Percentiles rank a stretch among this genome's conserved stretches.
Evolutionary conservation across 345 rosid species (phyloP).

Genomic region (Populus pruinosa): DNA sequence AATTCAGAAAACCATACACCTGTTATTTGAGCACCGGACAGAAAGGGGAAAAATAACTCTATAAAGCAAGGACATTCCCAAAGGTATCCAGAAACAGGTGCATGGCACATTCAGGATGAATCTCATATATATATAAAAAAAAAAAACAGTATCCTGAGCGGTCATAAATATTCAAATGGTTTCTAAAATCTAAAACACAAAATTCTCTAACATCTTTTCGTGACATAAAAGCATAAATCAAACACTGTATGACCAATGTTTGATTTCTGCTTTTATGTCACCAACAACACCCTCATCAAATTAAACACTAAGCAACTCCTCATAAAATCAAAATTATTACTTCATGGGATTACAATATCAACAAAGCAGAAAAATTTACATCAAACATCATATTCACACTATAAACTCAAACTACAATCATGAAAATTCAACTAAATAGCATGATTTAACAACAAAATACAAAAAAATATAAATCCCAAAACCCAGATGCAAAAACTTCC

Average conservation of each 20-base stretch:
- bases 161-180: background rate
- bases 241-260: background rate
- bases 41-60: background rate
- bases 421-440: background rate
- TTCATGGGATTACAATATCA: background rate
- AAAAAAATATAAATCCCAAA: background rate
- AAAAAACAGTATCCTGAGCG: background rate
- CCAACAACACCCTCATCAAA: background rate
- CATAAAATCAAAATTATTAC: background rate
- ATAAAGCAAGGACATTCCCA: background rate
- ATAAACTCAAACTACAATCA: background rate
- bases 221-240: background rate
- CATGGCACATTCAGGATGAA: too few relatives aligned
- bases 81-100: too few relatives aligned
- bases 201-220: background rate
- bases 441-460: background rate
- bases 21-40: background rate
- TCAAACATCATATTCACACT: background rate
- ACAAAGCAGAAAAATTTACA: background rate
- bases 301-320: background rate
- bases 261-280: background rate
- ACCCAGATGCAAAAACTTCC: background rate
- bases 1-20: background rate
- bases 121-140: too few relatives aligned
- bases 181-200: background rate